Evolutionary conservation across 1,284 basidiomycete species (phyloP).

Genomic region (Sporisorium exsertum): DNA sequence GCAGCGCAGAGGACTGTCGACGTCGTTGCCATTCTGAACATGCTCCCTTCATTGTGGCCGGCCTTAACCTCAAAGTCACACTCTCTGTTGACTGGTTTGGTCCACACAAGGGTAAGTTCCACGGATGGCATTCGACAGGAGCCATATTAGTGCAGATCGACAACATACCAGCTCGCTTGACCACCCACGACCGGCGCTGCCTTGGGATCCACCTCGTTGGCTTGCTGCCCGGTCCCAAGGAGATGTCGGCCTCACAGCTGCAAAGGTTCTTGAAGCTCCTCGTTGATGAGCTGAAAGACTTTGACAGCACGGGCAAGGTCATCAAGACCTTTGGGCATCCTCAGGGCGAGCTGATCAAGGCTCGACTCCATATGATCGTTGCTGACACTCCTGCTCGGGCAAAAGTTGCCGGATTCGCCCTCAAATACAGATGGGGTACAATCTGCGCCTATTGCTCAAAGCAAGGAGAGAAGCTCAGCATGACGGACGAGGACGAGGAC

Average conservation of each 20-base stretch:
- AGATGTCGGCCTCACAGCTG: neutral
- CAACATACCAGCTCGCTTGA: neutral
- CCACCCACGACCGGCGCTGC: neutral
- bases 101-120: neutral
- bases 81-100: conserved; percentile 16
- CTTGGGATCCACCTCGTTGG: conserved; percentile 7
- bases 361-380: neutral
- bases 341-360: neutral
- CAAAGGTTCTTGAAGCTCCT: neutral
- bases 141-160: conserved; percentile 6
- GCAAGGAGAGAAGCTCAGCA: neutral
- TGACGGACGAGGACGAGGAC: neutral
- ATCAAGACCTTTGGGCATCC: neutral
- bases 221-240: conserved; percentile 9
- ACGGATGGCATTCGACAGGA: conserved; percentile 2
- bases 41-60: too few species aligned
- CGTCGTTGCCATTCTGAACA: too few species aligned
- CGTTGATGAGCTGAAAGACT: conserved; percentile 4
- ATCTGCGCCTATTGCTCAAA: neutral
- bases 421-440: neutral
- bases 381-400: conserved; percentile 5
- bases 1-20: too few species aligned
- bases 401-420: conserved; percentile 7
- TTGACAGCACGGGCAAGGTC: neutral
- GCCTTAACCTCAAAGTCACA: conserved; percentile 12